These are phyloP conservation scores for Anisodus acutangulus DNA, from an alignment of 257 asterid genomes.

Conservation along the genomic window DNA sequence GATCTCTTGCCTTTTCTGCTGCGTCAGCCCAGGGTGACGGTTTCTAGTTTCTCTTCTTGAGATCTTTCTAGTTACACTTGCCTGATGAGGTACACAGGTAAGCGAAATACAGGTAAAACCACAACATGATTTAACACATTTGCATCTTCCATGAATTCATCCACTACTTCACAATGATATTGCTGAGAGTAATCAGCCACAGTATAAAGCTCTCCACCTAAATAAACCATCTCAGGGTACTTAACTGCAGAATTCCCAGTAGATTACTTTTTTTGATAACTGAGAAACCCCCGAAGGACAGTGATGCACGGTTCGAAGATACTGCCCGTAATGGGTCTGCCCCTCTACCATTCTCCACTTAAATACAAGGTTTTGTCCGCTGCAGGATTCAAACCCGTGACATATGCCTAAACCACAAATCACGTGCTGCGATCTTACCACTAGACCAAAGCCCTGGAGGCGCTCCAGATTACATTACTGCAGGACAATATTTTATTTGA, in stretches of 20 bases:
- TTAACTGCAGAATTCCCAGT: not conserved
- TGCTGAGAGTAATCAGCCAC: not conserved
- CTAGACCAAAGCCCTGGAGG: not conserved
- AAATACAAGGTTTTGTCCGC: not conserved
- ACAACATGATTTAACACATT: not conserved
- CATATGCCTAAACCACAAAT: not conserved
- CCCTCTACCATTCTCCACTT: not conserved
- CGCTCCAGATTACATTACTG: not conserved
- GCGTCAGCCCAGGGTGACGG: conserved; percentile 73
- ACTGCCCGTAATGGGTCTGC: not conserved
- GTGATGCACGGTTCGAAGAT: not conserved
- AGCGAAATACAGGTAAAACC: not conserved
- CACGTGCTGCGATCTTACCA: not conserved
- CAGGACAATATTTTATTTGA: not conserved
- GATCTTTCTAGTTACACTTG: conserved; percentile 55
- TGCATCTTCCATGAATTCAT: not conserved
- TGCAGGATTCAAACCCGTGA: not conserved
- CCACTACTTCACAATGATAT: not conserved
- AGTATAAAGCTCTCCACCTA: not conserved
- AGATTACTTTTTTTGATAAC: not conserved
- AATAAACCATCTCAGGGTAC: not conserved
- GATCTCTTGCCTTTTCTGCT: conserved; percentile 87
- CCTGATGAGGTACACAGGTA: conserved; percentile 40
- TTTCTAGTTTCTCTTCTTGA: conserved; percentile 69
- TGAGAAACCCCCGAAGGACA: too few relatives aligned